These are phyloP conservation scores for Didymella exigua DNA, from an alignment of 2,329 filamentous ascomycete species.

Conservation along the genomic window DNA sequence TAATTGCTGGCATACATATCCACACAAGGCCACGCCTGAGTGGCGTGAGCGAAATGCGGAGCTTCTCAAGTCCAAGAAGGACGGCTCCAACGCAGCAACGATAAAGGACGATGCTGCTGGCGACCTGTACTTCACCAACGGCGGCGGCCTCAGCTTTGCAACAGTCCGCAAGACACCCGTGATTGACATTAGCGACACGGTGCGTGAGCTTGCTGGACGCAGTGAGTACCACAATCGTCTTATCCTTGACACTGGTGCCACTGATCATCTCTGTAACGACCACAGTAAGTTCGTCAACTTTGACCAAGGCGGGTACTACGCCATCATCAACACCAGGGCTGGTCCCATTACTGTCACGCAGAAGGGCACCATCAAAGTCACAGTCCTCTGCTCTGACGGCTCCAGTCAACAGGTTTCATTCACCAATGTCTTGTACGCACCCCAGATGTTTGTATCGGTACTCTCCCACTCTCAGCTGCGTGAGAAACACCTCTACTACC, in stretches of 20 bases:
- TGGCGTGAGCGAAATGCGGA: too few species aligned
- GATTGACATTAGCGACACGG: neutral
- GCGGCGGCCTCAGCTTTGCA: neutral
- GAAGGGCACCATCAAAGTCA: neutral
- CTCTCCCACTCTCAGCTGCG: neutral
- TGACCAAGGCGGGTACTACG: neutral
- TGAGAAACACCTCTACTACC: neutral
- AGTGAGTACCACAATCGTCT: neutral
- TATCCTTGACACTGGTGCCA: neutral
- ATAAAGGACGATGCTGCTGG: too few species aligned
- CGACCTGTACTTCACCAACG: too few species aligned
- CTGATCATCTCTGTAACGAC: neutral
- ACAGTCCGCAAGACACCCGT: neutral
- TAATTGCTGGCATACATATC: too few species aligned
- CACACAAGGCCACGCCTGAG: too few species aligned
- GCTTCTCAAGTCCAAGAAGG: too few species aligned
- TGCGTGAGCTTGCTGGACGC: neutral
- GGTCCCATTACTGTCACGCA: neutral
- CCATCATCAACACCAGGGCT: neutral
- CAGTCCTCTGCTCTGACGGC: neutral
- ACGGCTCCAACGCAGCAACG: too few species aligned
- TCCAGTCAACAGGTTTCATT: neutral
- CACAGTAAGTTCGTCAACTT: neutral
- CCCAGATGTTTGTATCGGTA: neutral
- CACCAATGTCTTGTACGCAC: neutral